Percentiles rank a stretch among this genome's conserved stretches.
These are phyloP conservation scores for Zygosaccharomyces pseudorouxii DNA, from an alignment of 805 yeast genomes.

Conservation along the genomic window DNA sequence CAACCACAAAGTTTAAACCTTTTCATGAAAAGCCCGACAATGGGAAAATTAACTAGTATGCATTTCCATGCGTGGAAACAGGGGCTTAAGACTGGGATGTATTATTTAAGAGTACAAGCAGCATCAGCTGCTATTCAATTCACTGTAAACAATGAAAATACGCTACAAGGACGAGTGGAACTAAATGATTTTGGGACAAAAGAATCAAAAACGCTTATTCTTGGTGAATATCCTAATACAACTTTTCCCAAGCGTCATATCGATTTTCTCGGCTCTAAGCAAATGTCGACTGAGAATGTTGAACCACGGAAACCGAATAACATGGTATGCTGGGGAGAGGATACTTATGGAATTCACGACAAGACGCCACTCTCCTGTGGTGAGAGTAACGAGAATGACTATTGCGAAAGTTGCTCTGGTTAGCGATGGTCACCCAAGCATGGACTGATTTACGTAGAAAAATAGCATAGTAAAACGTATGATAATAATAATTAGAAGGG, in stretches of 20 bases:
- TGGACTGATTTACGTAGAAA: too few relatives aligned
- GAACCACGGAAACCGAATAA: conserved; percentile 36
- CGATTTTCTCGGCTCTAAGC: conserved; percentile 24
- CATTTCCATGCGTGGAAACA: conserved; percentile 99
- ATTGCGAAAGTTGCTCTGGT: conserved; percentile 98
- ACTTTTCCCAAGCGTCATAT: conserved; percentile 21
- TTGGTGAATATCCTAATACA: conserved; percentile 13
- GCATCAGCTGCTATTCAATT: conserved; percentile 96
- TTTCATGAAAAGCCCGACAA: conserved; percentile 83
- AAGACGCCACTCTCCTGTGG: conserved; percentile 91
- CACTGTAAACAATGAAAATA: conserved; percentile 55
- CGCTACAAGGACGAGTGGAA: conserved; percentile 6
- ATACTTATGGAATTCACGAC: conserved; percentile 75
- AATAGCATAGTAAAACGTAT: background rate
- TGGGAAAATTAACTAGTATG: conserved; percentile 96
- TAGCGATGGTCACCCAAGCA: conserved; percentile 31
- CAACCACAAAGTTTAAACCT: conserved; percentile 93
- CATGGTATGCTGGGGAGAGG: conserved; percentile 34
- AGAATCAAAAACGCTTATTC: conserved; percentile 55
- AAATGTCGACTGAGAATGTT: conserved; percentile 39
- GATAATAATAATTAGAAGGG: background rate
- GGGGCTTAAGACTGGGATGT: conserved; percentile 98
- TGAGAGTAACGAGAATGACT: conserved; percentile 77
- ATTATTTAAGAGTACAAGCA: conserved; percentile 94
- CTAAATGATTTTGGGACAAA: conserved; percentile 23